Percentiles rank a stretch among this genome's conserved stretches.
phyloP scores from a whole-genome alignment of 129 eudicot species.

The Centrapalus pauciflorus region DNA sequence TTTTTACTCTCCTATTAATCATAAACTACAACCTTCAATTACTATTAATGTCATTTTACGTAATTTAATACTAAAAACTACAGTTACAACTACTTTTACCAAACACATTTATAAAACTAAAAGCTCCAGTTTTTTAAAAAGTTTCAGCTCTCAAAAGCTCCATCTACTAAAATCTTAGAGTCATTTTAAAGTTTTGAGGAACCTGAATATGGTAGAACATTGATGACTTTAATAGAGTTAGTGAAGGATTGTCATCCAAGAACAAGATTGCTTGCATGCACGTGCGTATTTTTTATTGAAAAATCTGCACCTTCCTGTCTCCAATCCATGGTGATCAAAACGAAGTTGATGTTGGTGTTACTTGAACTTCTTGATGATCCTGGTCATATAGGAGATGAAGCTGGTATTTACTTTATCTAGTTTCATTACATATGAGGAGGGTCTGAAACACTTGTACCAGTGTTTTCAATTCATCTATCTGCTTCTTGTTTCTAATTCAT shows the following conservation, averaged over 20 bases:
- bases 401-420: constrained; percentile 75
- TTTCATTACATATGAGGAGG: constrained; percentile 65
- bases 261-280: constrained; percentile 83
- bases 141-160: too few species aligned
- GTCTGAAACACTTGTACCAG: constrained; percentile 56
- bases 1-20: too few species aligned
- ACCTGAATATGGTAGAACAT: constrained; percentile 65
- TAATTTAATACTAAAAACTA: too few species aligned
- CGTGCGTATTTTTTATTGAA: constrained; percentile 57
- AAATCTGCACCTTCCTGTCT: constrained; percentile 51
- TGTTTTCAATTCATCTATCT: constrained; percentile 75
- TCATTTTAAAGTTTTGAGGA: constrained; percentile 58
- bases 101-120: too few species aligned
- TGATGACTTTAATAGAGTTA: constrained; percentile 51
- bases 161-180: constrained; percentile 60
- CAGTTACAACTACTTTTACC: too few species aligned
- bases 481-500: constrained; percentile 82
- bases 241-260: constrained; percentile 68
- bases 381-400: constrained; percentile 96
- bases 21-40: too few species aligned
- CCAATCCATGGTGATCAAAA: constrained; percentile 56
- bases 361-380: constrained; percentile 92
- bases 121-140: too few species aligned
- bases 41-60: too few species aligned
- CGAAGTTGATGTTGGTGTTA: constrained; percentile 57